Percentiles rank a stretch among this genome's conserved stretches.
Evolutionary conservation across 495 filamentous ascomycete species (phyloP).

Genomic region (Hypoxylon lienhwacheense): DNA sequence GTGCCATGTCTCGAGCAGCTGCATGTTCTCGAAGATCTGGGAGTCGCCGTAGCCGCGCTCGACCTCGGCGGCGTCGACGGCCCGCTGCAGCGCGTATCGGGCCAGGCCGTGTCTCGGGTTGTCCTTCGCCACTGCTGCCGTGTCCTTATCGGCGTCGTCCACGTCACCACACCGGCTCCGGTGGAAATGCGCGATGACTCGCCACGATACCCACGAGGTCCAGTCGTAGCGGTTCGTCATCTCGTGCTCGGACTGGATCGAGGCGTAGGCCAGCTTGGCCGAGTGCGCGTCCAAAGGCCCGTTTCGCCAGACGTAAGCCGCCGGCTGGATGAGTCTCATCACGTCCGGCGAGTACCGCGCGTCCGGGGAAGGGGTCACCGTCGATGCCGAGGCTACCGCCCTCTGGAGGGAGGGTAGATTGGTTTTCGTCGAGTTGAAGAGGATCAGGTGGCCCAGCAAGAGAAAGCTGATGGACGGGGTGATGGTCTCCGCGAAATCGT

Average conservation of each 20-base stretch:
- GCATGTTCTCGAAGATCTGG: constrained; percentile 31
- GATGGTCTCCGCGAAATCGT: constrained; percentile 17
- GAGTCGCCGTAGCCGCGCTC: constrained; percentile 20
- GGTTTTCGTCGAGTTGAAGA: constrained; percentile 22
- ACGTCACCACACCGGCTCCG: constrained; percentile 11
- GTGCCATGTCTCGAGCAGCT: constrained; percentile 26
- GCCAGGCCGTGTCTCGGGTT: constrained; percentile 26
- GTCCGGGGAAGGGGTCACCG: constrained; percentile 1
- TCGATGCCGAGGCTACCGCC: constrained; percentile 6
- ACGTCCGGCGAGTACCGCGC: neutral
- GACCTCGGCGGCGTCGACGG: constrained; percentile 18
- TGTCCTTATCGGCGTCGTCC: neutral
- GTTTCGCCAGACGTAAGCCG: constrained; percentile 28
- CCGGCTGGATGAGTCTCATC: constrained; percentile 19
- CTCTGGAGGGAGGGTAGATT: constrained; percentile 20
- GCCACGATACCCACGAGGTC: constrained; percentile 29
- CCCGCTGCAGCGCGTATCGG: constrained; percentile 18
- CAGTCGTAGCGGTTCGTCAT: constrained; percentile 20
- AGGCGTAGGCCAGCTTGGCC: constrained; percentile 12
- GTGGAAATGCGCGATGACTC: constrained; percentile 28
- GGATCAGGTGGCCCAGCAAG: constrained; percentile 19
- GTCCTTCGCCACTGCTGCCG: constrained; percentile 4
- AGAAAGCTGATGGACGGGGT: constrained; percentile 19
- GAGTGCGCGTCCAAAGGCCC: constrained; percentile 24
- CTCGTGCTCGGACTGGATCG: constrained; percentile 9